A percentile compares a stretch with the other conserved stretches of the same genome.
Evolutionary conservation across 2,329 filamentous ascomycete genomes (phyloP).

Genomic region (Colletotrichum kahawae): DNA sequence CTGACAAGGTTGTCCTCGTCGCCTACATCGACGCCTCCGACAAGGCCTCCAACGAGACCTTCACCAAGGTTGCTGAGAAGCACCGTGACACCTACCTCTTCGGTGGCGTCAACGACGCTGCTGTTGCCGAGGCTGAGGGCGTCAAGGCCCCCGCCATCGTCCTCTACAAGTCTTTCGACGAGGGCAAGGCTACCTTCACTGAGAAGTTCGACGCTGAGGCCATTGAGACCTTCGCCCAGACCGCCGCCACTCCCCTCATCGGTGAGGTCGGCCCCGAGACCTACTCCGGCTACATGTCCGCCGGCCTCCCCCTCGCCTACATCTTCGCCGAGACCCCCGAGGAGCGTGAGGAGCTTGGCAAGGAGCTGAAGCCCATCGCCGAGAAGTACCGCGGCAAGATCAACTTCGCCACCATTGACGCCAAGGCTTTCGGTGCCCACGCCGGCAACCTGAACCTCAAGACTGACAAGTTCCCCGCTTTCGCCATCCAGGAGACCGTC

Average conservation of each 20-base stretch:
- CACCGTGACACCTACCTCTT: slow-evolving; percentile 94
- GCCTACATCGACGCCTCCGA: slow-evolving; percentile 83
- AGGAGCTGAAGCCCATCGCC: slow-evolving; percentile 82
- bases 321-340: slow-evolving; percentile 94
- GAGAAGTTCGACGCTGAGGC: slow-evolving; percentile 82
- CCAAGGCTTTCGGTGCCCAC: slow-evolving; percentile 91
- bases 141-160: slow-evolving; percentile 87
- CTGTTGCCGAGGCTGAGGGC: slow-evolving; percentile 86
- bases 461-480: slow-evolving; percentile 92
- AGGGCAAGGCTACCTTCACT: slow-evolving; percentile 86
- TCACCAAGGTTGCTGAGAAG: slow-evolving; percentile 72
- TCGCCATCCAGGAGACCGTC: slow-evolving; percentile 93
- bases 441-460: slow-evolving; percentile 97
- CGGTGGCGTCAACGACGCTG: slow-evolving; percentile 82
- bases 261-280: slow-evolving; percentile 98
- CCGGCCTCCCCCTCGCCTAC: slow-evolving; percentile 92
- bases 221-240: slow-evolving; percentile 84
- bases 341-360: slow-evolving; percentile 81
- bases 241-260: slow-evolving; percentile 84
- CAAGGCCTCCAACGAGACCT: slow-evolving; percentile 88
- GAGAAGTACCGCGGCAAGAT: slow-evolving; percentile 91
- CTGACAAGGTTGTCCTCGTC: slow-evolving; percentile 95
- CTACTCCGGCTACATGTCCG: slow-evolving; percentile 88
- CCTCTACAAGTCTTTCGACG: slow-evolving; percentile 97
- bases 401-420: slow-evolving; percentile 98